Evolutionary conservation across 2,329 filamentous ascomycete species (phyloP), one percentile per base, ranked within the genome.

Genomic region (Hypoxylon sp.): DNA sequence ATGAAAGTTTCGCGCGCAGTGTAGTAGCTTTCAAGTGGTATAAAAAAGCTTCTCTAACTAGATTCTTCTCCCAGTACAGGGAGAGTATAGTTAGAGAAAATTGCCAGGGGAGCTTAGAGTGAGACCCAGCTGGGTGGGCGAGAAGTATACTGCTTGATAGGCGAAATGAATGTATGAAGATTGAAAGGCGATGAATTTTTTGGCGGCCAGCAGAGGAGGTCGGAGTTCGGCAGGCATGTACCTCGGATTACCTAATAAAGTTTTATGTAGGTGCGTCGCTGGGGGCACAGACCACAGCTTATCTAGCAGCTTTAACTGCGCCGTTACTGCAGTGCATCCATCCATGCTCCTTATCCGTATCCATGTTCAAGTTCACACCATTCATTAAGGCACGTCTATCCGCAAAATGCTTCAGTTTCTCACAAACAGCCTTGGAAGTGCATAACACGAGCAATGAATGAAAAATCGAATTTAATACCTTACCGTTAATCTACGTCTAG

Each of bases 211-310:
- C 43, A 28, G 51, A 61, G 52, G 64, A 60, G 32, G 56, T 64
- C 57, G 61, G 63, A 67, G 56, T 65, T 43, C 32, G 46, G 38
- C 38, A 51, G 38, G 62, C 62, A 65, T 53, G 58, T 61, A 69
- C 51, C 41, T 63, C 23, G 5, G 32, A 36, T 52, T 60, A 62
- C 30, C 28, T 51, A 60, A 34, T 13, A 52, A 28, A 49, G 17
- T 5, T 45, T 13, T 25, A 5, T 3, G 25, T 28, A 43, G 46
- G 46, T 5, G 14, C 14, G 28, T 48, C 5, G 45, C 11, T 36
- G 9, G 13, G 17, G 17, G 30, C 51, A 41, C 30, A 13, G 34
- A 43, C 19, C 19, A 25, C 34, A 28, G 17, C 9, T 43, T 43
- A 28, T 49, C 14, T 32, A 21, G 14, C 14, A 49, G 25, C 46